These are phyloP conservation scores for Akebia trifoliata DNA, from an alignment of 164 flowering plant species.

Conservation along the genomic window DNA sequence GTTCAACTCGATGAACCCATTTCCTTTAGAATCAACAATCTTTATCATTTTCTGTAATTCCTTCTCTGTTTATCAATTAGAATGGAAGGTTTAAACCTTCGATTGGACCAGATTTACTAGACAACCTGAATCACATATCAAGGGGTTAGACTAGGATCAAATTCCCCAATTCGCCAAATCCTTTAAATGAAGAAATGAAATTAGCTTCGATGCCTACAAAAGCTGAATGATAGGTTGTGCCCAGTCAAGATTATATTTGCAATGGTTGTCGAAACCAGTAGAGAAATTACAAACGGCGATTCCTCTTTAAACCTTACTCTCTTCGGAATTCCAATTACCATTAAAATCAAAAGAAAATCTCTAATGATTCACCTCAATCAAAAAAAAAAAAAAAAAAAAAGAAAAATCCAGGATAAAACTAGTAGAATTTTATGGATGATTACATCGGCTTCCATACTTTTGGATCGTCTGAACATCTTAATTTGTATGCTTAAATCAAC, in stretches of 20 bases:
- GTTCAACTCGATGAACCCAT: no score
- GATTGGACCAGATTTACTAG: conserved; percentile 26
- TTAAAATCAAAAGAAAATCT: neutral
- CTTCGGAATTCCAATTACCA: neutral
- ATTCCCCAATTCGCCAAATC: conserved; percentile 60
- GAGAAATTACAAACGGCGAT: conserved; percentile 11
- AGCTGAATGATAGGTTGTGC: conserved; percentile 44
- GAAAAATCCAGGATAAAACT: neutral
- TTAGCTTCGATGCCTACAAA: conserved; percentile 82
- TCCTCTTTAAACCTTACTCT: neutral
- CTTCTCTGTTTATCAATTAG: conserved; percentile 75
- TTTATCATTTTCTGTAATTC: no score
- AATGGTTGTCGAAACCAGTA: conserved; percentile 22
- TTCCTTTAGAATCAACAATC: no score
- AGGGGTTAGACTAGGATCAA: conserved; percentile 70
- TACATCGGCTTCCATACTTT: conserved; percentile 7
- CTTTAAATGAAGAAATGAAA: conserved; percentile 63
- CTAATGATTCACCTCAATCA: no score
- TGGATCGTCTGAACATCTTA: no score
- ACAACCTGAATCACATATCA: conserved; percentile 71
- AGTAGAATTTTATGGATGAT: neutral
- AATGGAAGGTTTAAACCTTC: conserved; percentile 31
- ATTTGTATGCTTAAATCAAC: conserved; percentile 73
- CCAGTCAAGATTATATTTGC: conserved; percentile 66
- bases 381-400: neutral